Evolutionary conservation across 345 rosid genomes (phyloP), one percentile per base, ranked within the genome.

Genomic region (Salix viminalis): DNA sequence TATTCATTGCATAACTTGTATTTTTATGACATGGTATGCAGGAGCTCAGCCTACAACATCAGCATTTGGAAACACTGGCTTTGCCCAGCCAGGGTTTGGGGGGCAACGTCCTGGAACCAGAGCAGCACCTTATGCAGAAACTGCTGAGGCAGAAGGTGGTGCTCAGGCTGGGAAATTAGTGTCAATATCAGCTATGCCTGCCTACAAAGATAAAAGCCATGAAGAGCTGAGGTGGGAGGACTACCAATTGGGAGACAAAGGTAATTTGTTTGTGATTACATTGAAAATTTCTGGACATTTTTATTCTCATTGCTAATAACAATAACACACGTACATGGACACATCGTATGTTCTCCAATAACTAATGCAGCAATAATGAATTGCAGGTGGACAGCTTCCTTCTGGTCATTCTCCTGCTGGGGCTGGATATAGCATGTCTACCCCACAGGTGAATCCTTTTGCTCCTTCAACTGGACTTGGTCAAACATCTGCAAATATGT

Each of bases 221-320:
- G 98, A 96, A 82, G 99, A 94, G 87, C 88, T 96, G 70, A 85
- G 97, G 77, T 91, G 97, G 98, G 99, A 90, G 82, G 99, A 96
- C 78, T 92, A 91, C 79, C 99, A 96, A 78, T 82, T 74, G 73
- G 99, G 99, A 86, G 99, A 96, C 83, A 94, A 94, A 92, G 98
- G 99, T 93, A 80, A 65, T 60, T 72, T 70, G 3, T 14, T 21
- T 28, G 42, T 58, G 8, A 69, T 26, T 58, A 7, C 32, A 4
- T 24, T 7, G 12, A 11, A 7, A 37, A 58, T 30, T 56, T 18
- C 58, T 70, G 28, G 46, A 34, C 64, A 37, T 54, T 37, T 61
- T 44, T 65, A n/a, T 39, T 42, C 64, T 13, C 32, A 71, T 24
- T 15, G 23, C 19, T 26, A 66, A 34, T 65, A 71, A 34, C 21